A percentile compares a stretch with the other conserved stretches of the same genome.
These are phyloP conservation scores for Penicillium antarcticum DNA, from an alignment of 495 filamentous ascomycete species.

Conservation along the genomic window DNA sequence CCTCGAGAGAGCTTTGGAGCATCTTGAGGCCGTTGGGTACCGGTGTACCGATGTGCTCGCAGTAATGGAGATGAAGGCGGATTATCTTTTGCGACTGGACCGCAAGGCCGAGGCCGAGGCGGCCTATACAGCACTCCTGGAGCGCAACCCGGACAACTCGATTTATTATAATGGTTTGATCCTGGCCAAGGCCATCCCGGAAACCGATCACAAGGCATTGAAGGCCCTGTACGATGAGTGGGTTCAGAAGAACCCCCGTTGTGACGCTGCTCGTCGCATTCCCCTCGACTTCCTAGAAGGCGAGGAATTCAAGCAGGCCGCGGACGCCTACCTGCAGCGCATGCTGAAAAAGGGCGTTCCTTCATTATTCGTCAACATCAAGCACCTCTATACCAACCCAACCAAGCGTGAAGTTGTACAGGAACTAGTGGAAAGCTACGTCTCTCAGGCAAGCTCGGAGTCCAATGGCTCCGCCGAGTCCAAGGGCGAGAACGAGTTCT, in stretches of 20 bases:
- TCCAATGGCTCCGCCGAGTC: slow-evolving; percentile 46
- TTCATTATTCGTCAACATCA: slow-evolving; percentile 93
- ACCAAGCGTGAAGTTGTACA: slow-evolving; percentile 74
- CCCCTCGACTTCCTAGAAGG: slow-evolving; percentile 88
- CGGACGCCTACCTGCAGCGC: slow-evolving; percentile 73
- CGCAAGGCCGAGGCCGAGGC: slow-evolving; percentile 76
- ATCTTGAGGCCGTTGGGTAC: slow-evolving; percentile 75
- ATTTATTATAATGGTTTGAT: slow-evolving; percentile 80
- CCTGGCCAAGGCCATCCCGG: slow-evolving; percentile 59
- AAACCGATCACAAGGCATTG: slow-evolving; percentile 59
- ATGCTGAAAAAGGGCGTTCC: slow-evolving; percentile 97
- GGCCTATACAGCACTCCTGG: slow-evolving; percentile 76
- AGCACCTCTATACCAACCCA: slow-evolving; percentile 76
- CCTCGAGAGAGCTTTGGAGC: slow-evolving; percentile 74
- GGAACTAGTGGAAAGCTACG: slow-evolving; percentile 74
- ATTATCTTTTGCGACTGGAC: slow-evolving; percentile 77
- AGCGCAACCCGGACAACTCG: slow-evolving; percentile 83
- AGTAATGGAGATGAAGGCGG: slow-evolving; percentile 84
- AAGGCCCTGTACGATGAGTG: slow-evolving; percentile 75
- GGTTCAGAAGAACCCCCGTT: slow-evolving; percentile 73
- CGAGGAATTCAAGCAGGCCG: slow-evolving; percentile 75
- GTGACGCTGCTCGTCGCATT: slow-evolving; percentile 80
- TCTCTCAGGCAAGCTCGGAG: slow-evolving; percentile 40
- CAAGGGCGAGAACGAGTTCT: slow-evolving; percentile 57
- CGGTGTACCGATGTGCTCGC: slow-evolving; percentile 78